These are phyloP conservation scores for Castanospermum australe DNA, from an alignment of 306 rosid genomes.

Conservation along the genomic window DNA sequence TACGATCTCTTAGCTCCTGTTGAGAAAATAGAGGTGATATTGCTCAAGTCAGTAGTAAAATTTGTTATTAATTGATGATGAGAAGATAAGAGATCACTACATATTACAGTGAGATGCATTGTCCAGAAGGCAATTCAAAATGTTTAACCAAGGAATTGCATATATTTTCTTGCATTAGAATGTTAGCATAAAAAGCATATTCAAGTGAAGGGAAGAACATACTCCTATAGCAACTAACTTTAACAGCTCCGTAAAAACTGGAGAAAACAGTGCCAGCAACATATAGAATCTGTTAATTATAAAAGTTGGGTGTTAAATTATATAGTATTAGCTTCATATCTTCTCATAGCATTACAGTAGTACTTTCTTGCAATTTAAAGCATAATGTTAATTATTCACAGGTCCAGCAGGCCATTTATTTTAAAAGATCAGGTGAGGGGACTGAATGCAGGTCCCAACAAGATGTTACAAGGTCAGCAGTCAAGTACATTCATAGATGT, in stretches of 20 bases:
- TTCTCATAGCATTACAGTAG: background rate
- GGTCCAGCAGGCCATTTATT: background rate
- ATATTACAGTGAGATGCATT: background rate
- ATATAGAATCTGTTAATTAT: background rate
- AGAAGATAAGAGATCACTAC: constrained; percentile 1
- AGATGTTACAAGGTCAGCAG: background rate
- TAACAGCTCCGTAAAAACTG: background rate
- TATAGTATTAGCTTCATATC: background rate
- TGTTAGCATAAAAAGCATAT: background rate
- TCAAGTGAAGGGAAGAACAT: background rate
- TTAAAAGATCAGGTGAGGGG: background rate
- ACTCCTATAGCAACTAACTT: background rate
- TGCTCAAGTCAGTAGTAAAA: background rate
- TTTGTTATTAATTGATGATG: background rate
- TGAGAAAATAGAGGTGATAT: background rate
- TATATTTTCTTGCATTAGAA: background rate
- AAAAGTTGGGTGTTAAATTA: background rate
- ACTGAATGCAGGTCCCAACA: background rate
- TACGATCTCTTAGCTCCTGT: constrained; percentile 79
- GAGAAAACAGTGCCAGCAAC: background rate
- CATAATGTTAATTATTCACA: background rate
- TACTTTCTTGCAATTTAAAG: background rate
- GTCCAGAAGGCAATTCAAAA: background rate
- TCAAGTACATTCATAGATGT: background rate
- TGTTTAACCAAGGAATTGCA: background rate